A percentile compares a stretch with the other conserved stretches of the same genome.
Conservation (phyloP, 2,329 filamentous ascomycete species). For the Diaporthe australafricana region DNA sequence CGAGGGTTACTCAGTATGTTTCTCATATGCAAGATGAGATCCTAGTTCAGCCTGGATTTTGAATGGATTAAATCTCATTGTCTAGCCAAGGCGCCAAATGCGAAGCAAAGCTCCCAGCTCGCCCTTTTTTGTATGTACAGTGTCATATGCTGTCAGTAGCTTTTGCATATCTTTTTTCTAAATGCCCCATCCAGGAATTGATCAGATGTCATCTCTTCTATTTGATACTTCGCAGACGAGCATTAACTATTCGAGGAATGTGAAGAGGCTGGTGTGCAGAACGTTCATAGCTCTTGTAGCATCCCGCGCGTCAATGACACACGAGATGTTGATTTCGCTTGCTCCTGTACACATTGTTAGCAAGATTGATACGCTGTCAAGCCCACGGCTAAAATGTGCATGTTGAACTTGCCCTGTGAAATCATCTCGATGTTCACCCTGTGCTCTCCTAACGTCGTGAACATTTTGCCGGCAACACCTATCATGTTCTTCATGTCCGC, state of each 20-base stretch:
- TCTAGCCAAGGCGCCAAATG: background rate
- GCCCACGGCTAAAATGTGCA: background rate
- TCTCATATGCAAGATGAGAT: too few species aligned
- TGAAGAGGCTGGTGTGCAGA: constrained; percentile 95
- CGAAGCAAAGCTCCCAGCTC: background rate
- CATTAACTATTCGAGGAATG: constrained; percentile 80
- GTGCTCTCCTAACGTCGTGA: constrained; percentile 91
- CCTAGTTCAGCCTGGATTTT: background rate
- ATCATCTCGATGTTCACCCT: constrained; percentile 99
- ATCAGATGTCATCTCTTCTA: background rate
- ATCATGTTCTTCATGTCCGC: constrained; percentile 98
- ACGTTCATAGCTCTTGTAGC: constrained; percentile 95
- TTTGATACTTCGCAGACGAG: background rate
- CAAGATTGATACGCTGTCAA: background rate
- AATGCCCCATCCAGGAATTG: background rate
- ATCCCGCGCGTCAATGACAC: constrained; percentile 92
- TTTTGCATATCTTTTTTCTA: constrained; percentile 2
- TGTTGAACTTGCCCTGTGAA: constrained; percentile 79
- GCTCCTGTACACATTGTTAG: constrained; percentile 70
- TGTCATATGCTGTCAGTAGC: background rate
- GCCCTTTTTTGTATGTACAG: background rate
- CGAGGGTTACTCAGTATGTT: too few species aligned
- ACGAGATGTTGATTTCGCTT: constrained; percentile 99
- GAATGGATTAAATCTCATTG: background rate
- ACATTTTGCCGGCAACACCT: constrained; percentile 94